Evolutionary conservation across 805 yeast genomes (phyloP), one percentile per base, ranked within the genome.

Genomic region (Hanseniaspora hatyaiensis): DNA sequence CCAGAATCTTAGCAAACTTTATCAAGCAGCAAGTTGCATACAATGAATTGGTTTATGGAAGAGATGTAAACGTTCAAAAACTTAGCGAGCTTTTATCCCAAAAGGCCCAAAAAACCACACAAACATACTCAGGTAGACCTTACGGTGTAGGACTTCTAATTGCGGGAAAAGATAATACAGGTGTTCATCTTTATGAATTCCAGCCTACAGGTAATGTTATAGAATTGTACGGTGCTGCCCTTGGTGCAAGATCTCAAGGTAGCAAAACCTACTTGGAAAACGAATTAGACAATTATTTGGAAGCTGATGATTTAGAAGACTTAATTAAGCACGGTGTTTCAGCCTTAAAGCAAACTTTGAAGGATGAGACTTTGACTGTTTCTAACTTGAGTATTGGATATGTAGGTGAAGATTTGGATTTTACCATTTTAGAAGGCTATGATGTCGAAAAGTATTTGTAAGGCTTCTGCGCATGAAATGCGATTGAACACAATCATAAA

Each of bases 241-340:
- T 92, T 59, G 99, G 99, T 40, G 97, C 99, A 8, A 77, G 99
- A 61, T 89, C 97, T 2, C 99, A 92, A 67, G 97, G 97, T 43
- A 96, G 96, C 13, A 78, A 94, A 68, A 92, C 99, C 2, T 92
- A 86, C 57, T 69, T 92, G 61, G 99, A 92, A 66, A 79, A 95
- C 61, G 80, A 81, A 55, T 72, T 80, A 60, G 86, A 83, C 31
- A 69, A 70, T 26, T 83, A 85, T 55, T 67, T 77, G 16, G 72
- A 73, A 47, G 68, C 78, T 6, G 68, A 74, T 11, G 68, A 73
- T 32, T 66, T 77, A 34, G 94, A 86, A 57, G 79, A 83, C 56
- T 74, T 92, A 54, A 78, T 92, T 52, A 77, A 80, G 36, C 87
- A 79, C 57, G 97, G 94, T 3, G 78, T 92, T 56, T 80, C 79